phyloP scores from a whole-genome alignment of 345 rosid genomes.

The Hibiscus syriacus region DNA sequence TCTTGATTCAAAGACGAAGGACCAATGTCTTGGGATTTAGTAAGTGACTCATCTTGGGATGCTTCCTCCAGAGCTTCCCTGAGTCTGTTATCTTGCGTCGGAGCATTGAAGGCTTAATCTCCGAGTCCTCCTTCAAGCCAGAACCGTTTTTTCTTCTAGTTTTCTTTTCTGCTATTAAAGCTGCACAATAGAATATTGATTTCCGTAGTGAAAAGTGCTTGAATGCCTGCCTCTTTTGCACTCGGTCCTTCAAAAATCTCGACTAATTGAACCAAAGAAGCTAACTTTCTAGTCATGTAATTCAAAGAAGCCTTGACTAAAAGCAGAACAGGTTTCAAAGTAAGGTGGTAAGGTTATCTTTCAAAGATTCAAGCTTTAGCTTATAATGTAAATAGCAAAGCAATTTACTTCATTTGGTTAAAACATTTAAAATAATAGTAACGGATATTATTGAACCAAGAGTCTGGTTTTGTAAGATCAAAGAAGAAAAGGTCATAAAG shows the following conservation, averaged over 20 bases:
- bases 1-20: slow-evolving; percentile 35
- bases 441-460: slow-evolving; percentile 16
- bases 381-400: slow-evolving; percentile 1
- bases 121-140: slow-evolving; percentile 35
- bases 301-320: slow-evolving; percentile 3
- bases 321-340: slow-evolving; percentile 21
- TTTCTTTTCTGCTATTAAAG: slow-evolving; percentile 62
- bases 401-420: slow-evolving; percentile 24
- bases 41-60: slow-evolving; percentile 69
- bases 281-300: slow-evolving; percentile 7
- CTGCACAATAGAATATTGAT: slow-evolving; percentile 71
- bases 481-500: slow-evolving; percentile 24
- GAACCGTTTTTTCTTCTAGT: slow-evolving; percentile 47
- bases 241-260: background rate
- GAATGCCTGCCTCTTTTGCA: slow-evolving; percentile 15
- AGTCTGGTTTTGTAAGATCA: too few species aligned
- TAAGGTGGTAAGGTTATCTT: slow-evolving; percentile 15
- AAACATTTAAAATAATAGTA: slow-evolving; percentile 28
- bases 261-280: slow-evolving; percentile 4
- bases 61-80: slow-evolving; percentile 89
- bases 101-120: slow-evolving; percentile 39
- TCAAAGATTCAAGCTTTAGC: slow-evolving; percentile 16
- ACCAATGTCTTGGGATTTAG: slow-evolving; percentile 68
- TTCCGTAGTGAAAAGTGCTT: slow-evolving; percentile 88
- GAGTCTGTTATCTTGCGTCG: slow-evolving; percentile 79